Evolutionary conservation across 208 protist genomes (phyloP).

Genomic region (Acanthamoeba polyphaga): DNA sequence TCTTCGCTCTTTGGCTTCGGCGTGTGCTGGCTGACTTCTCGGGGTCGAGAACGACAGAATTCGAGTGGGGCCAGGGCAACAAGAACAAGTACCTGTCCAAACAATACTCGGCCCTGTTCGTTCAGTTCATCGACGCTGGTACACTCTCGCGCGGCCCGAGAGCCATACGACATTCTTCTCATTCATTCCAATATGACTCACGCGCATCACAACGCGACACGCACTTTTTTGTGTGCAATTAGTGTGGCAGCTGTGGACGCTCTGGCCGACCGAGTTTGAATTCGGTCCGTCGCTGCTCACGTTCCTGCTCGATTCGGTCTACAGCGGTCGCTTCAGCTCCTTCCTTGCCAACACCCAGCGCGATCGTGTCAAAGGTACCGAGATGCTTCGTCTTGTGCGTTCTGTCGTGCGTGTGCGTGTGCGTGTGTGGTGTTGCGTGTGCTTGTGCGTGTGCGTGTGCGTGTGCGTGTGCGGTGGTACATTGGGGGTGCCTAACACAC

Average conservation of each 20-base stretch:
- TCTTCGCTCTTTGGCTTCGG: too few species aligned
- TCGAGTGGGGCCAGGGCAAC: not conserved
- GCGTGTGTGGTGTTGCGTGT: too few species aligned
- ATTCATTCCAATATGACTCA: too few species aligned
- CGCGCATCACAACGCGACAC: too few species aligned
- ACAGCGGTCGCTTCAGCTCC: constrained; percentile 30
- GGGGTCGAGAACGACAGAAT: too few species aligned
- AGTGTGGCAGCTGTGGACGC: constrained; percentile 60
- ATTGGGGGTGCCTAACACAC: not conserved
- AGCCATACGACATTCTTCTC: too few species aligned
- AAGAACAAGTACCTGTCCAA: not conserved
- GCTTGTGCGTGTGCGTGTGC: too few species aligned
- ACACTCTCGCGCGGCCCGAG: too few species aligned
- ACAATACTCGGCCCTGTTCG: not conserved
- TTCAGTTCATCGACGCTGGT: constrained; percentile 44
- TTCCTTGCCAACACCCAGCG: constrained; percentile 12
- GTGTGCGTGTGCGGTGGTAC: not conserved
- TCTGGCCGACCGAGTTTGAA: not conserved
- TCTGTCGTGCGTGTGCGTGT: not conserved
- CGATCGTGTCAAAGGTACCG: not conserved
- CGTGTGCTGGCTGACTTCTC: too few species aligned
- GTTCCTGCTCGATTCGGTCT: constrained; percentile 57
- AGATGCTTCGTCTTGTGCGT: too few species aligned
- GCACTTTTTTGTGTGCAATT: too few species aligned
- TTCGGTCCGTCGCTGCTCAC: not conserved